These are phyloP conservation scores for Alternaria conjuncta DNA, from an alignment of 2,329 filamentous ascomycete species.

Conservation along the genomic window DNA sequence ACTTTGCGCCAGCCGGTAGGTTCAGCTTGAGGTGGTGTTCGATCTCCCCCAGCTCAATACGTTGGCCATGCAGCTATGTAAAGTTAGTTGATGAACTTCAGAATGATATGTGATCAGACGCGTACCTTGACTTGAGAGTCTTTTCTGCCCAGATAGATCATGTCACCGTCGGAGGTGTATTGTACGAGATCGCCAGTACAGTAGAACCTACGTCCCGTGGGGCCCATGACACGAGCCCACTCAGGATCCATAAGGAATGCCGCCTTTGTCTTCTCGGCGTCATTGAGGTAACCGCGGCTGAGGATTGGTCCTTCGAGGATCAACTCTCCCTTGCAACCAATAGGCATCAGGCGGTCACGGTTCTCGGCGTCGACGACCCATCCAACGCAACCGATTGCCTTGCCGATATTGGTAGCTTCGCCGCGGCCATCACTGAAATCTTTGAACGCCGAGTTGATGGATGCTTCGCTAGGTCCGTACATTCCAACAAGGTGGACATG, in stretches of 20 bases:
- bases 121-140: constrained; percentile 46
- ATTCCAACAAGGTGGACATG: constrained; percentile 35
- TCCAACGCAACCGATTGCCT: constrained; percentile 35
- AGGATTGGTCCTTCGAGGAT: constrained; percentile 46
- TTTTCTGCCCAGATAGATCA: constrained; percentile 46
- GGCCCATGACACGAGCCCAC: constrained; percentile 32
- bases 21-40: constrained; percentile 52
- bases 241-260: constrained; percentile 39
- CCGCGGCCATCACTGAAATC: constrained; percentile 35
- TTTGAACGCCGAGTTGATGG: constrained; percentile 41
- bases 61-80: constrained; percentile 51
- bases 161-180: constrained; percentile 41
- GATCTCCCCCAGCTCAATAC: constrained; percentile 55
- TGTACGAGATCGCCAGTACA: constrained; percentile 44
- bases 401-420: constrained; percentile 44
- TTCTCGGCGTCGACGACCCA: constrained; percentile 46
- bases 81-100: constrained; percentile 38
- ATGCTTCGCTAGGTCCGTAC: constrained; percentile 44
- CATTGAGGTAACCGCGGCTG: constrained; percentile 44
- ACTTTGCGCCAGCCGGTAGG: constrained; percentile 47
- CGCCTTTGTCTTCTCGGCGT: constrained; percentile 35
- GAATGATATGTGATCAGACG: not conserved
- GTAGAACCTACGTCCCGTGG: constrained; percentile 33
- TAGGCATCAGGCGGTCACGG: constrained; percentile 39
- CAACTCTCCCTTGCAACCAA: constrained; percentile 44